Conservation (phyloP, 495 filamentous ascomycete species). For the Aspergillus hancockii region DNA sequence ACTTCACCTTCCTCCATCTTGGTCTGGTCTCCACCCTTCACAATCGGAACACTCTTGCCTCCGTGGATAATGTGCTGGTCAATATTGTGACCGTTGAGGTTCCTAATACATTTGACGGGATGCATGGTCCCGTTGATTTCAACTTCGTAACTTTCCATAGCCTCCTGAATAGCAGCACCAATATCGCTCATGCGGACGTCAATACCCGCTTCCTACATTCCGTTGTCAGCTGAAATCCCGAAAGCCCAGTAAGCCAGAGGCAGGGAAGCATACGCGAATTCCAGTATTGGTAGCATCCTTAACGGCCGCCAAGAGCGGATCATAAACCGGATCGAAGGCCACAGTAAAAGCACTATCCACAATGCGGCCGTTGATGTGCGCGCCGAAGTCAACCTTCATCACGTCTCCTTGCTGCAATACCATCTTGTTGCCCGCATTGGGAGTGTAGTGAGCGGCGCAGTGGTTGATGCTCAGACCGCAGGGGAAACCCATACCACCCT, state of each 20-base stretch:
- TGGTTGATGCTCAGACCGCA: slow-evolving; percentile 85
- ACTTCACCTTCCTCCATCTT: slow-evolving; percentile 96
- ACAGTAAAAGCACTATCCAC: slow-evolving; percentile 93
- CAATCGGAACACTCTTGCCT: slow-evolving; percentile 85
- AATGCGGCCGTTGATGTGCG: slow-evolving; percentile 87
- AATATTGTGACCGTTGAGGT: slow-evolving; percentile 89
- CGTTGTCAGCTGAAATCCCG: background rate
- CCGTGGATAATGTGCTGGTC: slow-evolving; percentile 85
- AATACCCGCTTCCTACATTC: slow-evolving; percentile 68
- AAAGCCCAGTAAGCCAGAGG: background rate
- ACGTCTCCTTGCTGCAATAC: slow-evolving; percentile 80
- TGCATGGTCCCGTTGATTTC: slow-evolving; percentile 74
- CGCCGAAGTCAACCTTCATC: slow-evolving; percentile 91
- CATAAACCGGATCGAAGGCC: slow-evolving; percentile 82
- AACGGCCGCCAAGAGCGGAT: slow-evolving; percentile 77
- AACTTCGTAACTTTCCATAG: slow-evolving; percentile 88
- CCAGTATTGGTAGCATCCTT: slow-evolving; percentile 88
- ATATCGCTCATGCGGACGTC: slow-evolving; percentile 79
- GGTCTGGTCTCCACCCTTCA: slow-evolving; percentile 75
- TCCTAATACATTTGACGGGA: slow-evolving; percentile 83
- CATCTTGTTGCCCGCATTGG: slow-evolving; percentile 88
- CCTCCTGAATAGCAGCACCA: slow-evolving; percentile 76
- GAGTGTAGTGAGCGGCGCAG: slow-evolving; percentile 85
- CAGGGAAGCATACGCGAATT: slow-evolving; percentile 50
- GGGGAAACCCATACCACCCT: slow-evolving; percentile 87